Percentiles rank a stretch among this genome's conserved stretches.
phyloP scores from a whole-genome alignment of 2,329 filamentous ascomycete species.

The Ceratocystiopsis sp. region DNA sequence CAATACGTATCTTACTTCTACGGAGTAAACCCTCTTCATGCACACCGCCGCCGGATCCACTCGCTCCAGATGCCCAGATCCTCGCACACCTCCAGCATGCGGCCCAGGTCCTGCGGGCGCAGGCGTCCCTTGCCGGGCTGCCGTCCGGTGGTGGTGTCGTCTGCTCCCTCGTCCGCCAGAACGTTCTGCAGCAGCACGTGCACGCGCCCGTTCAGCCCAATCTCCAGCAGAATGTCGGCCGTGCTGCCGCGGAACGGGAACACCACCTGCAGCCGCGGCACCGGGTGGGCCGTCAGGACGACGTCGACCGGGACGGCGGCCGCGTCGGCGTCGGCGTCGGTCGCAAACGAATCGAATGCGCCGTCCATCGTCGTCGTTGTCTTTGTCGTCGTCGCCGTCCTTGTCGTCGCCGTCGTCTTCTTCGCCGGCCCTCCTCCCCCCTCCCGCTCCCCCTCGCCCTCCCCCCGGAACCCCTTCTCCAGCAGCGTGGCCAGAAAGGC shows the following conservation, averaged over 20 bases:
- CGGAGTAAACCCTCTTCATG: constrained; percentile 4
- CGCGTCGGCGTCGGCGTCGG: neutral
- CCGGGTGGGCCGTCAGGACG: constrained; percentile 32
- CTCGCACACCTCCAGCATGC: constrained; percentile 30
- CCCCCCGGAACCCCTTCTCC: constrained; percentile 36
- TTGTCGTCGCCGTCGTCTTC: constrained; percentile 3
- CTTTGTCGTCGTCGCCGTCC: neutral
- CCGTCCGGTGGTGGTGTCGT: neutral
- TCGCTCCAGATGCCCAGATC: constrained; percentile 36
- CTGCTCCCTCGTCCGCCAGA: constrained; percentile 10
- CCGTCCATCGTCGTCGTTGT: constrained; percentile 12
- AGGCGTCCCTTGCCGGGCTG: constrained; percentile 12
- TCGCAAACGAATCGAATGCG: constrained; percentile 12
- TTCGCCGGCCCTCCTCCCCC: too few species aligned
- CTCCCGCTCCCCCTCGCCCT: constrained; percentile 2
- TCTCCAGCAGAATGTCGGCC: constrained; percentile 38
- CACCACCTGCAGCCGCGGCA: constrained; percentile 31
- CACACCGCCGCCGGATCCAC: constrained; percentile 26
- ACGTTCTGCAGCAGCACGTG: constrained; percentile 42
- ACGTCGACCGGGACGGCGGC: constrained; percentile 28
- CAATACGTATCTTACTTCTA: neutral
- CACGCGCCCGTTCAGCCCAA: constrained; percentile 42
- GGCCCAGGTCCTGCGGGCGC: constrained; percentile 25
- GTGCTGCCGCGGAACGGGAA: constrained; percentile 33
- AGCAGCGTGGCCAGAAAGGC: constrained; percentile 51